Conservation (phyloP, 106 monocot species). For the Triglochin maritima region DNA sequence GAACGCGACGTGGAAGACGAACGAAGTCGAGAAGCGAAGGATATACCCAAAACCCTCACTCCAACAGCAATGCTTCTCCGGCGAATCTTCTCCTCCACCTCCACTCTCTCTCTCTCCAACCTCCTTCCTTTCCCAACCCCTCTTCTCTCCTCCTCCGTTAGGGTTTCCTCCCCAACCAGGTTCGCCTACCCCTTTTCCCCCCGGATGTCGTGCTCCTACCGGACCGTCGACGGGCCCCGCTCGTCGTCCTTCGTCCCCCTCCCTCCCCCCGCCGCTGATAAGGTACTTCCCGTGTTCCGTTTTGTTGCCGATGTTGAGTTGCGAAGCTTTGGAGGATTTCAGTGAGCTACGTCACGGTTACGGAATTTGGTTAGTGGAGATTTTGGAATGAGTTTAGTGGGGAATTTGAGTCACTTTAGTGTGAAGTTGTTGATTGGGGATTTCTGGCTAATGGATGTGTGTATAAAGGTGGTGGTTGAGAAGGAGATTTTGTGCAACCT, state of each 20-base stretch:
- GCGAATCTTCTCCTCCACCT: constrained; percentile 1
- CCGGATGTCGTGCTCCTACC: constrained; percentile 14
- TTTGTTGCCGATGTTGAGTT: background rate
- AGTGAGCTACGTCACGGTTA: too few relatives aligned
- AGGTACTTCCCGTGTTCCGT: background rate
- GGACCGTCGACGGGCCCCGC: constrained; percentile 1
- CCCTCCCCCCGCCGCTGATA: constrained; percentile 14
- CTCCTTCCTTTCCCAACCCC: background rate
- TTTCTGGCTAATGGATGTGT: too few relatives aligned
- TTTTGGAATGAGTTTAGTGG: too few relatives aligned
- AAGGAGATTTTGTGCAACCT: too few relatives aligned
- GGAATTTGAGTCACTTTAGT: too few relatives aligned
- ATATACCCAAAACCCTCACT: background rate
- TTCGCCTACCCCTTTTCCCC: background rate
- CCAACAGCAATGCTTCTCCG: background rate
- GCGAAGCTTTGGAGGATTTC: background rate
- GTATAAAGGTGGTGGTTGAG: too few relatives aligned
- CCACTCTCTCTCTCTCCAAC: background rate
- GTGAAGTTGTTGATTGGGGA: too few relatives aligned
- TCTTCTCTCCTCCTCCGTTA: background rate
- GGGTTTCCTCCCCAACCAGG: background rate
- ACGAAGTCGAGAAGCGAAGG: background rate
- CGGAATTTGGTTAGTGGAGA: too few relatives aligned
- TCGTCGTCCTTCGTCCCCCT: constrained; percentile 6
- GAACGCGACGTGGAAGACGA: too few relatives aligned